phyloP scores from a whole-genome alignment of 441 rosid genomes.

The Populus tomentosa region DNA sequence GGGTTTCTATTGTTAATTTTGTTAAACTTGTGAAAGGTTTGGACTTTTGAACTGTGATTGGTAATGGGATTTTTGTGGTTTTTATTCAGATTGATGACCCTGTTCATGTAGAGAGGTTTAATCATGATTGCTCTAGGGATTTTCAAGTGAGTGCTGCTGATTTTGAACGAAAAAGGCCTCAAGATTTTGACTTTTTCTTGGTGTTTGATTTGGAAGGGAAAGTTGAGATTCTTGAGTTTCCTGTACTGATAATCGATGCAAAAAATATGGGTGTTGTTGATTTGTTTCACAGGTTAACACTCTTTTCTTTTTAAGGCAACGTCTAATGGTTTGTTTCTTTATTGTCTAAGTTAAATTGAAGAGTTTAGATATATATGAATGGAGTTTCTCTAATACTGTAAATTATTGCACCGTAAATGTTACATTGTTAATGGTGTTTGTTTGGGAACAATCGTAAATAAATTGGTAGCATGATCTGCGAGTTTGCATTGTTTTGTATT shows the following conservation, averaged over 20 bases:
- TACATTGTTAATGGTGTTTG: not conserved
- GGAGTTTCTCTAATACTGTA: not conserved
- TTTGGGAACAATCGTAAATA: not conserved
- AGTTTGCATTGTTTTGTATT: not conserved
- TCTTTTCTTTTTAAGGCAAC: constrained; percentile 10
- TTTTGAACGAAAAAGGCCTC: constrained; percentile 41
- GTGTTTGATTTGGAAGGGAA: constrained; percentile 95
- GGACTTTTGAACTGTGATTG: not conserved
- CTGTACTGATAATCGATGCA: constrained; percentile 75
- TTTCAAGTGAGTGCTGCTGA: constrained; percentile 52
- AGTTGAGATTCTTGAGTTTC: constrained; percentile 96
- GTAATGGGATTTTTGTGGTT: not conserved
- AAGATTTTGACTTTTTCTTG: constrained; percentile 68
- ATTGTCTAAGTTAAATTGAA: not conserved
- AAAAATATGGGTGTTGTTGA: constrained; percentile 59
- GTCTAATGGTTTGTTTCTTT: not conserved
- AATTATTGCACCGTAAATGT: not conserved
- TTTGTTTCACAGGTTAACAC: constrained; percentile 81
- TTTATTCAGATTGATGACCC: constrained; percentile 71
- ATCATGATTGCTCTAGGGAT: constrained; percentile 62
- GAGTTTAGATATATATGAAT: not conserved
- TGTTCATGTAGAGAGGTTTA: constrained; percentile 67
- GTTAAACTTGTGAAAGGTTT: not conserved
- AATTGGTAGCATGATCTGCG: not conserved
- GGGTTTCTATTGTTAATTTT: not conserved